Percentiles rank a stretch among this genome's conserved stretches.
Evolutionary conservation across 1,139 yeast species (phyloP).

Genomic region (Hyphopichia wangnamkhiaoensis): DNA sequence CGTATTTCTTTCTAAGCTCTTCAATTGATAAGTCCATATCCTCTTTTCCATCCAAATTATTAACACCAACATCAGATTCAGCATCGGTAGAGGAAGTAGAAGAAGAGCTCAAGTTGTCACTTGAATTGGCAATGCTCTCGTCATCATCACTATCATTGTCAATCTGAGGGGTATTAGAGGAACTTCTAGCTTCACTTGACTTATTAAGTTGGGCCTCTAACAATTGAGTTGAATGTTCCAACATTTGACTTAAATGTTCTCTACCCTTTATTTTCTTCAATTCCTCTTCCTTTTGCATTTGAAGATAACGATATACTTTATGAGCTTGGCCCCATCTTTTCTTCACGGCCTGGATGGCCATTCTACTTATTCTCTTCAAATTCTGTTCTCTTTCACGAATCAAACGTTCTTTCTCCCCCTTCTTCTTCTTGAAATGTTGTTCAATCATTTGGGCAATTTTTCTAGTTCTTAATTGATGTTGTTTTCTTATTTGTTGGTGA

Average conservation of each 20-base stretch:
- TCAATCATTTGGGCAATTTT: constrained; percentile 83
- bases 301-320: constrained; percentile 66
- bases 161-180: constrained; percentile 5
- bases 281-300: constrained; percentile 61
- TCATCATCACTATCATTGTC: constrained; percentile 19
- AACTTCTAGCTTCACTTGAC: constrained; percentile 18
- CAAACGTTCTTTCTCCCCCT: constrained; percentile 86
- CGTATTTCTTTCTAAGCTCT: constrained; percentile 65
- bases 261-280: constrained; percentile 77
- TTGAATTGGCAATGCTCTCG: constrained; percentile 20
- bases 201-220: constrained; percentile 77
- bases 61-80: constrained; percentile 23
- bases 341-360: constrained; percentile 80
- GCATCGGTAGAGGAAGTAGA: constrained; percentile 23
- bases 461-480: constrained; percentile 67
- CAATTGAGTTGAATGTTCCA: constrained; percentile 88
- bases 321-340: constrained; percentile 91
- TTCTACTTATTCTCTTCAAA: constrained; percentile 68
- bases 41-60: constrained; percentile 14
- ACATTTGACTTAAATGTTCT: constrained; percentile 82
- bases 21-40: constrained; percentile 60
- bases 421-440: constrained; percentile 78
- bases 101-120: constrained; percentile 8
- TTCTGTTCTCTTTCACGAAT: constrained; percentile 70
- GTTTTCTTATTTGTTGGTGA: constrained; percentile 65